Evolutionary conservation across 768 basidiomycete species (phyloP).

Genomic region (Hebeloma cylindrosporum): DNA sequence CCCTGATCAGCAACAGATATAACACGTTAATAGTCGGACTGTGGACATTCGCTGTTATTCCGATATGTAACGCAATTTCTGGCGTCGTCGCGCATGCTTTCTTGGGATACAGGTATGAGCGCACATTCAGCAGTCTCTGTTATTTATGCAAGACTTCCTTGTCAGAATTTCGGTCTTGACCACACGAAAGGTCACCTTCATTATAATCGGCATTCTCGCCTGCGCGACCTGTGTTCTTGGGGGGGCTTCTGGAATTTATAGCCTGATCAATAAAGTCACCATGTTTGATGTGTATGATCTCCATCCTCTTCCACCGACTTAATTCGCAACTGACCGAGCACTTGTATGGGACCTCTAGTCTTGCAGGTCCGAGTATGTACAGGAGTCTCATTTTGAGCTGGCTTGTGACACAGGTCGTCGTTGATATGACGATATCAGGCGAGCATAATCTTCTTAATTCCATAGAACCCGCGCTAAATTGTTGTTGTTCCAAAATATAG

Average conservation of each 20-base stretch:
- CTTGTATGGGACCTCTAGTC: background rate
- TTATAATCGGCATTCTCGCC: constrained; percentile 1
- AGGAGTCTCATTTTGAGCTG: constrained; percentile 2
- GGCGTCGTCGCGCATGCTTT: constrained; percentile 39
- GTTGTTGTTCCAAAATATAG: background rate
- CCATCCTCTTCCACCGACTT: background rate
- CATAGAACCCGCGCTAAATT: background rate
- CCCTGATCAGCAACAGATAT: no score
- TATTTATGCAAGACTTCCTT: background rate
- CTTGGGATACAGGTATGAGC: constrained; percentile 29
- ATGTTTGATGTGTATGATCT: constrained; percentile 20
- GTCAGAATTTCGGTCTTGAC: constrained; percentile 16
- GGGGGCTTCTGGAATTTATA: constrained; percentile 13
- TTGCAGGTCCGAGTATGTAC: constrained; percentile 1
- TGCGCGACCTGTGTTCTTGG: constrained; percentile 16
- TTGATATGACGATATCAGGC: constrained; percentile 4
- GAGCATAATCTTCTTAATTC: background rate
- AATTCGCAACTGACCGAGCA: background rate
- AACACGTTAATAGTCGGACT: constrained; percentile 21
- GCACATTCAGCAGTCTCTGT: background rate
- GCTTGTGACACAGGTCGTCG: constrained; percentile 1
- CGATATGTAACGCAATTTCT: constrained; percentile 33
- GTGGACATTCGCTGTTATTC: constrained; percentile 39
- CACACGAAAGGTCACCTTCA: constrained; percentile 5
- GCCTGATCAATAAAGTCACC: constrained; percentile 10